Base-by-base conservation (phyloP, 2,329 filamentous ascomycete species). In the Fusarium sublunatum region DNA sequence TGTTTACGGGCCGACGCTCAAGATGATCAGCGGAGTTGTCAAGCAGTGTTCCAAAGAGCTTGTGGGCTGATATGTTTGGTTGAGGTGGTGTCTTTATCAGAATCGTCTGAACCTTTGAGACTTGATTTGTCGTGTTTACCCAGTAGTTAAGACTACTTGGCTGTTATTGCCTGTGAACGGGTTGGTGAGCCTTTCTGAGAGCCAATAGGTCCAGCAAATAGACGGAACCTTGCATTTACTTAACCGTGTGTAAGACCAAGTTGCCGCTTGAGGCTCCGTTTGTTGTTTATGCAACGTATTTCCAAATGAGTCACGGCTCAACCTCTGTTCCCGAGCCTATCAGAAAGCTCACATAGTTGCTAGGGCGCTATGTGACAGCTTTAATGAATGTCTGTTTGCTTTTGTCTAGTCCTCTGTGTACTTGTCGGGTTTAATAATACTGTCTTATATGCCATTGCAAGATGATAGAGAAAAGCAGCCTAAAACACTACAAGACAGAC, bases 11-110 rank as follows among this genome's bases (percentile, higher is more conserved):
- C 15, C 22, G 13, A 32, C 38, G 9, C 38, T 55, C 7, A 26
- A 50, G 36, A 43, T 35, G 31, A 50, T 55, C n/a, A 25, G 43
- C 25, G n/a, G 13, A 13, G 45, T 50, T 48, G 52, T 25, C 9
- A 24, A 25, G 25, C 10, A 24, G 13, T 55, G 39, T 12, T 9
- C n/a, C 31, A 9, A 39, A 12, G 36, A 39, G 36, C 10, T 24
- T 25, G 12, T 13, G 7, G 10, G 5, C 8, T 22, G 5, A 10
- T 1, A 11, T 11, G 15, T 4, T 35, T 35, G 12, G 15, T 2
- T 11, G 15, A 4, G n/a, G 1, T 11, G 8, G 24, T 25, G 10
- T 39, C 10, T 38, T 19, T 22, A 10, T 25, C 19, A 19, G 19
- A 19, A 19, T 19, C 3, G 19, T 19, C 19, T 19, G 19, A 19